These are phyloP conservation scores for Penicillium griseofulvum DNA, from an alignment of 2,329 filamentous ascomycete genomes.

Conservation along the genomic window DNA sequence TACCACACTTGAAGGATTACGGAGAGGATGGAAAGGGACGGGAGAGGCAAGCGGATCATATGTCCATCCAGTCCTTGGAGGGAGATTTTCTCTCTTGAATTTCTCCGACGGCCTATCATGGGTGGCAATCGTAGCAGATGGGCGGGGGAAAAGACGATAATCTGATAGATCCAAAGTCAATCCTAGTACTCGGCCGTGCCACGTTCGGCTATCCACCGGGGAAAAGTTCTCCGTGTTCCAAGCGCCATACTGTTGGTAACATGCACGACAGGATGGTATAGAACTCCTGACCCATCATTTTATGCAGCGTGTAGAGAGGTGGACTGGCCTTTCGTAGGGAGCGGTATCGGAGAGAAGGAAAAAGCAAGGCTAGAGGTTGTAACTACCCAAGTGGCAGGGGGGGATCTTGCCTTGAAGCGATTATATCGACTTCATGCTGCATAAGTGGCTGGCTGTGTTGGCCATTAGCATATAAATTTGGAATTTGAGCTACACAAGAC, in stretches of 20 bases:
- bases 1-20: background rate
- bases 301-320: slow-evolving; percentile 9
- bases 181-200: slow-evolving; percentile 1
- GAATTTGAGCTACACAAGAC: background rate
- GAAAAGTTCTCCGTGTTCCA: slow-evolving; percentile 12
- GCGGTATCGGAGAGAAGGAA: background rate
- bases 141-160: background rate
- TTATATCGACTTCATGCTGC: background rate
- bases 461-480: background rate
- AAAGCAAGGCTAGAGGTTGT: background rate
- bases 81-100: background rate
- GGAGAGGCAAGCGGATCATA: background rate
- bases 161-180: slow-evolving; percentile 17
- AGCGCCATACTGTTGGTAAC: slow-evolving; percentile 8
- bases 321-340: background rate
- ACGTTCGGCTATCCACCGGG: slow-evolving; percentile 4
- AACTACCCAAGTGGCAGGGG: background rate
- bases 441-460: slow-evolving; percentile 2
- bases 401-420: background rate
- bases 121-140: background rate
- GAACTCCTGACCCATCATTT: slow-evolving; percentile 10
- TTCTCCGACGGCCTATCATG: slow-evolving; percentile 8
- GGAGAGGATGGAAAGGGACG: background rate
- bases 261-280: slow-evolving; percentile 17
- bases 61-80: background rate